A percentile compares a stretch with the other conserved stretches of the same genome.
phyloP scores from a whole-genome alignment of 176 grass and related monocot species.

The Avena eriantha region DNA sequence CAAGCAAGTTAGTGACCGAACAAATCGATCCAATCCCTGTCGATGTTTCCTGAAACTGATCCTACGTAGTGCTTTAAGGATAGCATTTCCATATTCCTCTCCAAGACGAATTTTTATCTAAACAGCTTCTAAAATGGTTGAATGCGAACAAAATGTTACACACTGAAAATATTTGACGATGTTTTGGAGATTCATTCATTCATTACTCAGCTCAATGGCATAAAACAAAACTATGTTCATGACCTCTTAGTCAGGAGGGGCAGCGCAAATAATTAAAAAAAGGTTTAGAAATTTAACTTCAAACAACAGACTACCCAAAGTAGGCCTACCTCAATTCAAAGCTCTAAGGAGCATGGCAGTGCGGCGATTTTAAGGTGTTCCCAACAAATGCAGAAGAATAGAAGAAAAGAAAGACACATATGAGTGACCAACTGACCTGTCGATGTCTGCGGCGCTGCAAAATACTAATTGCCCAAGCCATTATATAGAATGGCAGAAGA shows the following conservation, averaged over 20 bases:
- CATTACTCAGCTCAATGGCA: neutral
- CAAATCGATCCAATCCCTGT: neutral
- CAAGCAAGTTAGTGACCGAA: conserved; percentile 8
- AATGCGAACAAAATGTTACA: neutral
- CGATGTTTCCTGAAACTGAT: too few relatives aligned
- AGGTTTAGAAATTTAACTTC: neutral
- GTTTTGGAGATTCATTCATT: neutral
- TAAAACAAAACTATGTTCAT: conserved; percentile 5
- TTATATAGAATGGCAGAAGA: conserved; percentile 89
- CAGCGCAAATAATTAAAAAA: neutral
- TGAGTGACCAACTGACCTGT: conserved; percentile 63
- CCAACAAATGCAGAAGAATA: neutral
- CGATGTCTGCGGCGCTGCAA: conserved; percentile 75
- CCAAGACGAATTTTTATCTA: neutral
- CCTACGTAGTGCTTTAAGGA: neutral
- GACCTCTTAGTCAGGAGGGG: neutral
- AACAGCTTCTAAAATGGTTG: neutral
- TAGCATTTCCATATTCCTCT: neutral
- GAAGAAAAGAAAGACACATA: conserved; percentile 21
- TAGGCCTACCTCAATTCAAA: conserved; percentile 11
- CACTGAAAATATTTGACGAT: neutral
- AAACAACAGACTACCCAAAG: neutral
- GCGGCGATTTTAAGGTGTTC: conserved; percentile 12
- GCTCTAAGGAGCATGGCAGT: neutral
- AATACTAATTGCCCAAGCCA: conserved; percentile 92